phyloP scores from a whole-genome alignment of 306 rosid species.

The Abrus precatorius region DNA sequence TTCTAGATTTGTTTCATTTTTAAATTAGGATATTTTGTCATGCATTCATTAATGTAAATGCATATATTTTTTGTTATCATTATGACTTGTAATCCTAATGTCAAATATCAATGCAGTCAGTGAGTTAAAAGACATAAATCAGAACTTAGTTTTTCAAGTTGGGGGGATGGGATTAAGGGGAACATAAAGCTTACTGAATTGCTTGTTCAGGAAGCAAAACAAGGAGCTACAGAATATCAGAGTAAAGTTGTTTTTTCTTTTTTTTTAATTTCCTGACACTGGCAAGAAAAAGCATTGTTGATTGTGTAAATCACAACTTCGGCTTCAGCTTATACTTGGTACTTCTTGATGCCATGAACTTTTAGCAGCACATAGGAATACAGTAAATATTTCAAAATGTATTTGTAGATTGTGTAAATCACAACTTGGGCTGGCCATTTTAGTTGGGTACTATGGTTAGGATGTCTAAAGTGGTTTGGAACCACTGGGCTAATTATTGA shows the following conservation, averaged over 20 bases:
- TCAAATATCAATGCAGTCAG: neutral
- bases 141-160: neutral
- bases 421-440: conserved; percentile 7
- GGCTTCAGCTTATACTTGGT: conserved; percentile 3
- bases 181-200: neutral
- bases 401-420: neutral
- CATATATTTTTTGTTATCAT: neutral
- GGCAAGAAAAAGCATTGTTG: neutral
- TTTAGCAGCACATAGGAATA: neutral
- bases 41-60: too few species aligned
- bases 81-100: neutral
- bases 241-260: neutral
- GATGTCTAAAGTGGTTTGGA: neutral
- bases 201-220: neutral
- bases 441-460: neutral
- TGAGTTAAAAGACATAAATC: neutral
- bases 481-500: neutral
- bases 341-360: conserved; percentile 10
- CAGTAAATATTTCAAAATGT: neutral
- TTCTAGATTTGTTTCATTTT: neutral
- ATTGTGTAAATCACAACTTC: neutral
- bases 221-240: neutral
- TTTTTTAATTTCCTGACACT: neutral
- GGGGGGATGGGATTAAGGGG: conserved; percentile 4
- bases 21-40: neutral